phyloP scores from a whole-genome alignment of 805 yeast species.

The Yamadazyma laniorum region DNA sequence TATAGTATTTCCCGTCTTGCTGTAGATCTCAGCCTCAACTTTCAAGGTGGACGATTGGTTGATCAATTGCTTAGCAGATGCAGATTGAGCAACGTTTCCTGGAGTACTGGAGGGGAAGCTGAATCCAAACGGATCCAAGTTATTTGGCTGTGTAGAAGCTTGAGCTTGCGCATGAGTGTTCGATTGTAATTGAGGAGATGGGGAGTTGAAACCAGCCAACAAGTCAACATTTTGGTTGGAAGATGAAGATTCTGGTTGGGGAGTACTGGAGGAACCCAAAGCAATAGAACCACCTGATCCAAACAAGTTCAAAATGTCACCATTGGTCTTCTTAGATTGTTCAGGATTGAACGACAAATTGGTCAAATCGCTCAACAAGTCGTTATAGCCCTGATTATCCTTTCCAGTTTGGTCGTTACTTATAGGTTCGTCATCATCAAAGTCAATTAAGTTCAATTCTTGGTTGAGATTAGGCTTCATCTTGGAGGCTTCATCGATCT shows the following conservation, averaged over 20 bases:
- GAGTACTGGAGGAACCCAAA: slow-evolving; percentile 21
- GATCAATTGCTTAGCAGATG: slow-evolving; percentile 22
- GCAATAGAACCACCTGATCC: slow-evolving; percentile 56
- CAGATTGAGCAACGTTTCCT: slow-evolving; percentile 14
- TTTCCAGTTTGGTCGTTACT: slow-evolving; percentile 25
- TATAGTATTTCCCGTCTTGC: slow-evolving; percentile 32
- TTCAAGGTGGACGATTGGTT: slow-evolving; percentile 47
- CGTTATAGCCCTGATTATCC: slow-evolving; percentile 52
- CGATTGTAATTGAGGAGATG: slow-evolving; percentile 38
- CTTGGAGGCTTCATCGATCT: slow-evolving; percentile 51
- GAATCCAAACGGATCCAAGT: slow-evolving; percentile 42
- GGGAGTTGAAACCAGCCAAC: slow-evolving; percentile 38
- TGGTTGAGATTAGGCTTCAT: slow-evolving; percentile 35
- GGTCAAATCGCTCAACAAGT: slow-evolving; percentile 69
- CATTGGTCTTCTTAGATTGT: slow-evolving; percentile 12
- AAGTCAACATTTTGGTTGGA: slow-evolving; percentile 21
- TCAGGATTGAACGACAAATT: slow-evolving; percentile 53
- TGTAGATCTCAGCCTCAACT: slow-evolving; percentile 44
- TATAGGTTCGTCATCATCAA: slow-evolving; percentile 40
- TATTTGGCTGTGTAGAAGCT: neutral
- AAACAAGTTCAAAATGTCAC: slow-evolving; percentile 35
- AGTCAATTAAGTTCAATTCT: slow-evolving; percentile 41
- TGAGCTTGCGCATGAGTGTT: slow-evolving; percentile 13
- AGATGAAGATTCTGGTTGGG: slow-evolving; percentile 10
- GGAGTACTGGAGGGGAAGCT: slow-evolving; percentile 41